Base-by-base conservation (phyloP, 805 yeast genomes). In the Starmerella khaoyaiensis region DNA sequence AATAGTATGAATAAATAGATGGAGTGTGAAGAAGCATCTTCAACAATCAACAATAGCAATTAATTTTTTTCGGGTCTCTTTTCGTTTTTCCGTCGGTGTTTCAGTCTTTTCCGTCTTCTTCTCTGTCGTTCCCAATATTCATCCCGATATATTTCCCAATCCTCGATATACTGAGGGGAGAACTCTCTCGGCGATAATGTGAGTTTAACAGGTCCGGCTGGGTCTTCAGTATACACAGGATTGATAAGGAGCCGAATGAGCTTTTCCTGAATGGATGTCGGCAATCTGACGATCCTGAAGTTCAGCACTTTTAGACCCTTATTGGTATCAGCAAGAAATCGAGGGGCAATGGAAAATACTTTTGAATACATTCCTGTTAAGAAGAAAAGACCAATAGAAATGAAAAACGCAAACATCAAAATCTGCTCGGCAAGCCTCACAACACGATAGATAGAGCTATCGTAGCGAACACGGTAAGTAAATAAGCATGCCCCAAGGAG, bases 131-230 rank as follows among this genome's bases (percentile, higher is more conserved):
- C 72, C 96, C 97, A 90, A 54, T 84, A 90, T 55, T 86, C 96
- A 48, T 80, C 81, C 42, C 98, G 61, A 52, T 86, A 87, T 28
- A 83, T 58, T 52, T 87, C 98, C 97, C 98, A 87, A 8, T 83
- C 86, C 56, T 86, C 95, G 45, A 95, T 68, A 5, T 79, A 72
- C 33, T 79, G 86, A 0, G 90, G 74, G 42, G 73, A 72, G 58
- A 87, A 90, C 1, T 76, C 76, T 35, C 94, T 64, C 3, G 96
- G 79, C 40, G 78, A 77, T 38, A 90, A 63, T 8, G 82, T 79
- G 7, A 90, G 56, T 55, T 84, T 86, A 10, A 86, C 83, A 47
- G 80, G 83, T 6, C 79, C 74, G 0, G 93, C 94, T 3, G 54
- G 56, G 14, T 37, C 39, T 20, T 38, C 43, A 23, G 37, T 39